These are phyloP conservation scores for Fragilaria radians DNA, from an alignment of 108 stramenopile genomes.

Conservation along the genomic window DNA sequence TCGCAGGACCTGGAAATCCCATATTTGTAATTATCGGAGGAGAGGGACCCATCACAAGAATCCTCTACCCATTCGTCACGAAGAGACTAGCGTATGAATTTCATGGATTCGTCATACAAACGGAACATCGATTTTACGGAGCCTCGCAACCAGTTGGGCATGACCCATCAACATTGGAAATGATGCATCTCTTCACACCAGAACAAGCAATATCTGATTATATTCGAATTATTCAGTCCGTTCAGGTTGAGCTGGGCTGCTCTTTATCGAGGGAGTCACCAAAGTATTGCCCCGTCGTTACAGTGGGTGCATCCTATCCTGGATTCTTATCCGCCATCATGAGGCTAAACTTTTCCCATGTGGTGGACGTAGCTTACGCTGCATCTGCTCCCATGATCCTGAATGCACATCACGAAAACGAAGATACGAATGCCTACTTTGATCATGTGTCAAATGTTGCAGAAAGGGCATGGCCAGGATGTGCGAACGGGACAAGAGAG, in stretches of 20 bases:
- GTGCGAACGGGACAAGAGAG: slow-evolving; percentile 31
- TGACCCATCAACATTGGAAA: slow-evolving; percentile 22
- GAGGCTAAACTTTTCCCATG: slow-evolving; percentile 46
- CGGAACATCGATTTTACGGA: slow-evolving; percentile 65
- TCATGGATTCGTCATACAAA: slow-evolving; percentile 41
- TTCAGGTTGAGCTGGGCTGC: slow-evolving; percentile 11
- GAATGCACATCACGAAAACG: slow-evolving; percentile 50
- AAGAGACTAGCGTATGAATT: slow-evolving; percentile 35
- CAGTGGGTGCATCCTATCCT: slow-evolving; percentile 75
- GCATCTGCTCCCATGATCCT: slow-evolving; percentile 60
- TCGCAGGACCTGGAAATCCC: slow-evolving; percentile 68
- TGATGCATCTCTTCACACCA: slow-evolving; percentile 35
- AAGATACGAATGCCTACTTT: slow-evolving; percentile 49
- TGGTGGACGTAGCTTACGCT: slow-evolving; percentile 64
- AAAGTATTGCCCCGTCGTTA: slow-evolving; percentile 69
- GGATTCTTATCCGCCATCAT: slow-evolving; percentile 70
- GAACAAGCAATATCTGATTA: slow-evolving; percentile 39
- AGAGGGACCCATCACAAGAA: slow-evolving; percentile 35
- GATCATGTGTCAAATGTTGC: slow-evolving; percentile 55
- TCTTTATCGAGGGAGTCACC: slow-evolving; percentile 17
- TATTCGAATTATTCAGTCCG: slow-evolving; percentile 8
- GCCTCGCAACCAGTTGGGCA: slow-evolving; percentile 26
- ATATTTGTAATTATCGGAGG: slow-evolving; percentile 76
- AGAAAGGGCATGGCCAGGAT: slow-evolving; percentile 46
- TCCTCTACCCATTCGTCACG: slow-evolving; percentile 12